Conservation (phyloP, 2,329 filamentous ascomycete species). For the Aspergillus felis region DNA sequence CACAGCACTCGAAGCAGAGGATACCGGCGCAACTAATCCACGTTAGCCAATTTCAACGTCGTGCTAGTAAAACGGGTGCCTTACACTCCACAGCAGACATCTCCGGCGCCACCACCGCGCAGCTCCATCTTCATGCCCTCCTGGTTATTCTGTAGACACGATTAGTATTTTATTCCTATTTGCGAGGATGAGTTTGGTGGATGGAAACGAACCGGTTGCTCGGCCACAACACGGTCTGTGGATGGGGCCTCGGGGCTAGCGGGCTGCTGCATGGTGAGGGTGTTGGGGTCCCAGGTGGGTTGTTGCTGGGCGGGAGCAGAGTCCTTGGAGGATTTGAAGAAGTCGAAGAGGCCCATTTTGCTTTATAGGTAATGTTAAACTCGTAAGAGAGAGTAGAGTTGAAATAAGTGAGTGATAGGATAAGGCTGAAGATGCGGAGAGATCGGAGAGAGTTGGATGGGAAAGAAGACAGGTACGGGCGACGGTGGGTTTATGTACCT, state of each 20-base stretch:
- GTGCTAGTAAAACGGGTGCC: not conserved
- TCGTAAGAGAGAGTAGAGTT: not conserved
- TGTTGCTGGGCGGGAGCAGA: slow-evolving; percentile 9
- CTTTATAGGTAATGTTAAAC: not conserved
- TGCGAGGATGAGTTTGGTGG: not conserved
- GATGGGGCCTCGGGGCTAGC: slow-evolving; percentile 18
- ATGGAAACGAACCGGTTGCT: slow-evolving; percentile 20
- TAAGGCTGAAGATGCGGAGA: too few species aligned
- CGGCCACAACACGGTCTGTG: slow-evolving; percentile 16
- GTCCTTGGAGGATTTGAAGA: slow-evolving; percentile 24
- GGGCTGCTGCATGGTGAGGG: slow-evolving; percentile 26
- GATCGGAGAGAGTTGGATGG: not conserved
- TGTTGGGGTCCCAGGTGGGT: slow-evolving; percentile 23
- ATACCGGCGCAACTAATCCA: slow-evolving; percentile 22
- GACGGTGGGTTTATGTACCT: not conserved
- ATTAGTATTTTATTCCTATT: not conserved
- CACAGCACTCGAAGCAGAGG: slow-evolving; percentile 24
- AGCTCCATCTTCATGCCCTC: slow-evolving; percentile 21
- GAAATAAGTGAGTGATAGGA: too few species aligned
- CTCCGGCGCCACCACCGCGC: slow-evolving; percentile 26
- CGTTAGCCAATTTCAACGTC: not conserved
- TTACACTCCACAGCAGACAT: slow-evolving; percentile 29
- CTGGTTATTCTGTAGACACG: slow-evolving; percentile 6
- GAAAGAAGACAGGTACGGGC: not conserved
- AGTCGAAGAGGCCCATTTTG: slow-evolving; percentile 22